phyloP scores from a whole-genome alignment of 495 filamentous ascomycete species.

The Trichoderma erinaceum region DNA sequence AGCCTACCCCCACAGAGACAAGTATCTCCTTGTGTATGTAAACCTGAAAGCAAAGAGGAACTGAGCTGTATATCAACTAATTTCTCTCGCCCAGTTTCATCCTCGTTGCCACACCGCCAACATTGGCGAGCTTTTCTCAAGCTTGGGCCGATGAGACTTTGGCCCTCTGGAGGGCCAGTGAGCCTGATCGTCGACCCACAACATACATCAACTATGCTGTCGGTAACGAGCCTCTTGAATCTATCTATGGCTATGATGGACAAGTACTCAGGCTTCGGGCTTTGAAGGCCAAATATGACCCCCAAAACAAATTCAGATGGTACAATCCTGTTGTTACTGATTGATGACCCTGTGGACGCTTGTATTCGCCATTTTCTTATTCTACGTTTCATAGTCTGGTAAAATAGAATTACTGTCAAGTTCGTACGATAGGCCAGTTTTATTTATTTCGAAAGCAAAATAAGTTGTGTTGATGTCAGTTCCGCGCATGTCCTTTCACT shows the following conservation, averaged over 20 bases:
- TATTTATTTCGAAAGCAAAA: too few species aligned
- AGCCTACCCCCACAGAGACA: constrained; percentile 34
- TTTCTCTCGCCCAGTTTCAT: background rate
- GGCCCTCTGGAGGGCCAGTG: constrained; percentile 18
- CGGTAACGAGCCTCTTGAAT: constrained; percentile 42
- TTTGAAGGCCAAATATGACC: constrained; percentile 54
- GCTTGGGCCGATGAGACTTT: constrained; percentile 1
- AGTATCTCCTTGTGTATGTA: constrained; percentile 7
- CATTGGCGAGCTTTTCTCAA: background rate
- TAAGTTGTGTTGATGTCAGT: too few species aligned
- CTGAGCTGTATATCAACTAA: background rate
- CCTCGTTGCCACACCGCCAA: background rate
- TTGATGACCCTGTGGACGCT: background rate
- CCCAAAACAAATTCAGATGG: constrained; percentile 44
- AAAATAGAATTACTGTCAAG: too few species aligned
- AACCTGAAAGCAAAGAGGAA: background rate
- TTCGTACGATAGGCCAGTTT: too few species aligned
- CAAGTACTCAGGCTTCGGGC: constrained; percentile 33
- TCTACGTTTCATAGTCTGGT: too few species aligned
- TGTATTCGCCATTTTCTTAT: background rate
- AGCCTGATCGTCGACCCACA: background rate
- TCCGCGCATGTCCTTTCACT: too few species aligned
- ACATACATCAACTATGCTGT: constrained; percentile 58
- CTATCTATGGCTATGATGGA: constrained; percentile 51
- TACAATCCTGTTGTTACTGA: constrained; percentile 38